Conservation (phyloP, 257 asterid species). For the Scutellaria galericulata region DNA sequence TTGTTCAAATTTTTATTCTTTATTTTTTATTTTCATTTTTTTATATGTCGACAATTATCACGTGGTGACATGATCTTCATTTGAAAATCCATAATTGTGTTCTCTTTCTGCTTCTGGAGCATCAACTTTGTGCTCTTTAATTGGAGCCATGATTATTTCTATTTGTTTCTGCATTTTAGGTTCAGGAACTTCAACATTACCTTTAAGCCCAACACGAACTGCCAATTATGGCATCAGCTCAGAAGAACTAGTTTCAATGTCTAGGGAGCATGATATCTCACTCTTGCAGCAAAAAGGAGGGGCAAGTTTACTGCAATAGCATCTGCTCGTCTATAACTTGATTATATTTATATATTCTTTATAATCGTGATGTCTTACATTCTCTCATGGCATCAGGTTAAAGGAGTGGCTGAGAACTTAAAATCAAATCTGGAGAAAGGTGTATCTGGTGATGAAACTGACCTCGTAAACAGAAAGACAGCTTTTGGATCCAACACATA, state of each 20-base stretch:
- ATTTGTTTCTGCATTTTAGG: conserved; percentile 44
- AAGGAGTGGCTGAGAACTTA: conserved; percentile 68
- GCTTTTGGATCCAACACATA: conserved; percentile 88
- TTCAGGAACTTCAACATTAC: conserved; percentile 46
- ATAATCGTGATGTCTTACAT: background rate
- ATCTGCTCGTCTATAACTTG: background rate
- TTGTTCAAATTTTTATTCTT: background rate
- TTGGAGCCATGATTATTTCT: conserved; percentile 14
- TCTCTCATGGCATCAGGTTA: conserved; percentile 50
- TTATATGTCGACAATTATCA: background rate
- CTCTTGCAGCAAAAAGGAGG: conserved; percentile 72
- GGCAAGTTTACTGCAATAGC: conserved; percentile 55
- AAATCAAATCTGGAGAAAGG: conserved; percentile 71
- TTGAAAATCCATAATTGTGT: background rate
- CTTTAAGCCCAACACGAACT: conserved; percentile 41
- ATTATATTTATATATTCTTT: background rate
- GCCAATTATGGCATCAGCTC: conserved; percentile 72
- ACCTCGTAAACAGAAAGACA: conserved; percentile 60
- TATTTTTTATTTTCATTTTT: too few species aligned
- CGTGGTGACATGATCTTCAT: background rate
- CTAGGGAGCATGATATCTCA: conserved; percentile 62
- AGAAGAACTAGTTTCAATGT: conserved; percentile 67
- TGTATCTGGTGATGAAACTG: conserved; percentile 68
- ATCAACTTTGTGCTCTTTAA: conserved; percentile 3
- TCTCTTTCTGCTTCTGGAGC: conserved; percentile 10